Percentiles rank a stretch among this genome's conserved stretches.
phyloP scores from a whole-genome alignment of 2,329 filamentous ascomycete species.

The Canariomyces notabilis region DNA sequence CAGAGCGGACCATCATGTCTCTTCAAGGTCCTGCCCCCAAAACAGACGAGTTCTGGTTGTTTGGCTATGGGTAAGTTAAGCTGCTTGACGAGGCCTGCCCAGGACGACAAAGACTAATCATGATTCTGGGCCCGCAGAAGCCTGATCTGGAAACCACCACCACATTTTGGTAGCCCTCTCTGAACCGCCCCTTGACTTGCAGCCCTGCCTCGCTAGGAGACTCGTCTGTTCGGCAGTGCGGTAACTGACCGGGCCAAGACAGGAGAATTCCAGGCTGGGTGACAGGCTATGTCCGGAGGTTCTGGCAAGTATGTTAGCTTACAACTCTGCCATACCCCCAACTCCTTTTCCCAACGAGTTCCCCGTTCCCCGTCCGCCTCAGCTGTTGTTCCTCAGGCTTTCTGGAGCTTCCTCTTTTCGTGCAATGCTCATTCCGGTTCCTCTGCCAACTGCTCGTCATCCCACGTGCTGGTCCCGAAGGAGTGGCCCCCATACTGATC shows the following conservation, averaged over 20 bases:
- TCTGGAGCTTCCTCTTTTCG: background rate
- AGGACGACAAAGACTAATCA: slow-evolving; percentile 5
- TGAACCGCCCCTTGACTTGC: slow-evolving; percentile 6
- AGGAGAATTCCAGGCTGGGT: slow-evolving; percentile 83
- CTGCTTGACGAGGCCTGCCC: background rate
- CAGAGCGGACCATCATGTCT: slow-evolving; percentile 32
- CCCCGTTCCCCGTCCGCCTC: background rate
- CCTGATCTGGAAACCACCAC: slow-evolving; percentile 96
- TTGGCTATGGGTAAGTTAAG: slow-evolving; percentile 84
- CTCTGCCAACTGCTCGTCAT: background rate
- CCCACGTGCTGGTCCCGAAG: background rate
- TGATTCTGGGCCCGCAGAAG: slow-evolving; percentile 52
- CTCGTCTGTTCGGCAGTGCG: slow-evolving; percentile 12
- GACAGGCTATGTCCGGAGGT: slow-evolving; percentile 85
- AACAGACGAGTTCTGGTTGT: slow-evolving; percentile 80
- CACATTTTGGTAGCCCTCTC: slow-evolving; percentile 70
- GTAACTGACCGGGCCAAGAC: slow-evolving; percentile 49
- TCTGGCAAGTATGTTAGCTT: slow-evolving; percentile 75
- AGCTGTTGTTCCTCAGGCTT: slow-evolving; percentile 1
- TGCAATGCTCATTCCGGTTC: background rate
- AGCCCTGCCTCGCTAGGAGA: slow-evolving; percentile 3
- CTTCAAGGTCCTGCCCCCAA: slow-evolving; percentile 28
- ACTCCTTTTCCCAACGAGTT: background rate
- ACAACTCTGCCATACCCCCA: slow-evolving; percentile 2
- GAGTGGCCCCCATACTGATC: slow-evolving; percentile 12